Evolutionary conservation across 768 basidiomycete genomes (phyloP).

Genomic region (Tricholoma saponaceum): DNA sequence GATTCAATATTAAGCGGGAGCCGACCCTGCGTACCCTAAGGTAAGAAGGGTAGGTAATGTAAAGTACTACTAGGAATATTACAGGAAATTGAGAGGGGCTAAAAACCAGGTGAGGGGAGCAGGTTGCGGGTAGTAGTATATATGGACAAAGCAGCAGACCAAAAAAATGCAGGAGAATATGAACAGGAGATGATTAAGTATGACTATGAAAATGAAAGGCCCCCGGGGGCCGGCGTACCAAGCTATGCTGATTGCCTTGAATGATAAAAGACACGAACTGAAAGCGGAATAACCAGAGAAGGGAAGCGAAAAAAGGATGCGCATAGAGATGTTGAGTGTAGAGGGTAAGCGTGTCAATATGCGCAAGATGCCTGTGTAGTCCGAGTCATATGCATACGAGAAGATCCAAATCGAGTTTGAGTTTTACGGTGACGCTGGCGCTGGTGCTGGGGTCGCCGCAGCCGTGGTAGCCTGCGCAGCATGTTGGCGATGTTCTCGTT

Average conservation of each 20-base stretch:
- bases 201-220: conserved; percentile 14
- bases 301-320: conserved; percentile 11
- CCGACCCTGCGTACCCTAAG: conserved; percentile 17
- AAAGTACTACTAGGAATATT: conserved; percentile 27
- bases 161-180: conserved; percentile 23
- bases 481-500: conserved; percentile 54
- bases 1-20: conserved; percentile 18
- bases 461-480: conserved; percentile 20
- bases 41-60: conserved; percentile 16
- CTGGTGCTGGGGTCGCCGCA: conserved; percentile 20
- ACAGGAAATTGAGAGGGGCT: conserved; percentile 19
- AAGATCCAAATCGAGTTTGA: conserved; percentile 9
- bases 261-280: conserved; percentile 9
- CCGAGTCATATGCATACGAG: conserved; percentile 21
- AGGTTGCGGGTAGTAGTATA: conserved; percentile 15
- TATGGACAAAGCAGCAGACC: conserved; percentile 13
- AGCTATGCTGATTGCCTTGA: conserved; percentile 18
- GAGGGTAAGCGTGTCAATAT: conserved; percentile 11
- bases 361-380: conserved; percentile 21
- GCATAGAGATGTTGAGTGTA: conserved; percentile 16
- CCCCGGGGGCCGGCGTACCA: conserved; percentile 24
- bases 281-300: conserved; percentile 9
- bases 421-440: conserved; percentile 27
- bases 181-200: conserved; percentile 20
- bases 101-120: neutral